Evolutionary conservation across 179 eudicot species (phyloP).

Genomic region (Beta corolliflora): DNA sequence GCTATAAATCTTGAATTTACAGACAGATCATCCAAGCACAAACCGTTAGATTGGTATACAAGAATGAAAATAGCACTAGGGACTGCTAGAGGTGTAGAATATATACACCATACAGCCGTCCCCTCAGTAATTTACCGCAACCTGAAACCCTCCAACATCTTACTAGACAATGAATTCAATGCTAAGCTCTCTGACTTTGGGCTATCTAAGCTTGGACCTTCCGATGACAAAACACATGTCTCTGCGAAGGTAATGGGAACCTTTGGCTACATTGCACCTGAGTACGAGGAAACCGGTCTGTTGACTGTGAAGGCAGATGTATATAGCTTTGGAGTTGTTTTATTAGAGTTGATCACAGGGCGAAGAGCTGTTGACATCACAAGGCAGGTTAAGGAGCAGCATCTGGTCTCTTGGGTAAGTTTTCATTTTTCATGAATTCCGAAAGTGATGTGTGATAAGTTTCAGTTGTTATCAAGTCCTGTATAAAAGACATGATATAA

Average conservation of each 20-base stretch:
- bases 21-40: slow-evolving; percentile 18
- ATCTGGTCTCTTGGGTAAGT: slow-evolving; percentile 63
- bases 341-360: slow-evolving; percentile 67
- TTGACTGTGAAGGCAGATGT: slow-evolving; percentile 62
- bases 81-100: slow-evolving; percentile 63
- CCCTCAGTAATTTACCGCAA: slow-evolving; percentile 72
- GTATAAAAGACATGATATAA: too few species aligned
- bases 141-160: slow-evolving; percentile 60
- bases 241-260: slow-evolving; percentile 59
- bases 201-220: slow-evolving; percentile 60
- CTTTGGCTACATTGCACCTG: slow-evolving; percentile 67
- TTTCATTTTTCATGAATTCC: neutral
- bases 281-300: slow-evolving; percentile 59
- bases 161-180: slow-evolving; percentile 51
- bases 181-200: slow-evolving; percentile 77
- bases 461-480: too few species aligned
- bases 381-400: slow-evolving; percentile 44
- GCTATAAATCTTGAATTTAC: neutral
- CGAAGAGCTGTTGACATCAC: slow-evolving; percentile 54
- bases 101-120: slow-evolving; percentile 55
- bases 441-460: too few species aligned
- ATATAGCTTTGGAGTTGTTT: slow-evolving; percentile 72
- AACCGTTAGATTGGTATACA: slow-evolving; percentile 53
- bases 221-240: slow-evolving; percentile 48
- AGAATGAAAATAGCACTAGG: slow-evolving; percentile 66